Evolutionary conservation across 129 eudicot species (phyloP), one percentile per base, ranked within the genome.

Genomic region (Flaveria sonorensis): DNA sequence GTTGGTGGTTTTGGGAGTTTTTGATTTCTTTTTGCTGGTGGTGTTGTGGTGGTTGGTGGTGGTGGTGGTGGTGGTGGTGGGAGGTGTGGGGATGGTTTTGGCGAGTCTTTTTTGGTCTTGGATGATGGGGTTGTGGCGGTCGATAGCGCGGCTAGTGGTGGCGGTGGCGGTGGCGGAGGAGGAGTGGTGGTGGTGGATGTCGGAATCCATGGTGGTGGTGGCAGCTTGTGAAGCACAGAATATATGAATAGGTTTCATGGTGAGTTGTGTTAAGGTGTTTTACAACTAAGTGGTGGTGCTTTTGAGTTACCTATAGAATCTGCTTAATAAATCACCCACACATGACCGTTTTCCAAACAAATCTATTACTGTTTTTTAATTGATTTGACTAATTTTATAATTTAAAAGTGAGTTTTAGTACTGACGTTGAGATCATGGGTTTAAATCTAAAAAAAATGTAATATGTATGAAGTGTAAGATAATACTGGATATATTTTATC

Each of bases 41-140:
- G 40, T 36, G 59, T 5, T 46, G 23, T 55, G 56, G 9, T 52
- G 71, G 6, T 78, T 45, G 47, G 51, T 75, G 21, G 83, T 75
- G 20, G 81, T 45, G 47, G 51, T 75, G 21, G 83, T 75, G 20
- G 81, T 10, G 59, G 89, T 7, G 68, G 73, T 55, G 7, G 76
- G 64, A 3, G 81, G 65, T 39, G 59, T 3, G 63, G 18, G 46
- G 15, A 51, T 51, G 65, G 67, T 47, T 66, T 3, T 85, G 12
- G 70, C 47, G 69, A 77, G 28, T 74, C 94, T 84, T 43, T 80
- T 78, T n/a, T 87, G 69, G 81, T 93, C 96, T 26, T 85, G 81
- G 59, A 93, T 90, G 32, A 93, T 87, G 70, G 98, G 98, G 80
- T 93, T 93, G 82, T 88, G 82, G 20, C 98, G 90, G 89, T 93